A percentile compares a stretch with the other conserved stretches of the same genome.
Evolutionary conservation across 23 red algal genomes (phyloP).

Genomic region (Gracilaria caudata): DNA sequence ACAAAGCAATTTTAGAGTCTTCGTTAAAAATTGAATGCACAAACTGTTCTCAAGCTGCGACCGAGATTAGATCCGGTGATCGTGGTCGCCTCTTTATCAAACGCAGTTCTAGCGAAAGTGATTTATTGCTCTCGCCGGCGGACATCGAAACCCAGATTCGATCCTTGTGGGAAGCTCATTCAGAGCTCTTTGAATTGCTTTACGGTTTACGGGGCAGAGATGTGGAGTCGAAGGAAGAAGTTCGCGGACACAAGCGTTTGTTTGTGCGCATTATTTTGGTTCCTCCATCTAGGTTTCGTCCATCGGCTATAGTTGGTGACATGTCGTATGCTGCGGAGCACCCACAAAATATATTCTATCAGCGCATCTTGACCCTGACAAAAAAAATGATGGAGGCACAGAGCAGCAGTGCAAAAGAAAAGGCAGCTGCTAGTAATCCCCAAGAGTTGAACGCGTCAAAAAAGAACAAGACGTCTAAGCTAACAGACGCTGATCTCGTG

Average conservation of each 20-base stretch:
- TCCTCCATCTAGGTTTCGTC: constrained; percentile 86
- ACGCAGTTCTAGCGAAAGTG: neutral
- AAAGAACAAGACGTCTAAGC: neutral
- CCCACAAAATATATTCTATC: constrained; percentile 87
- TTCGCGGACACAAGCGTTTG: constrained; percentile 36
- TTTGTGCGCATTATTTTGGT: constrained; percentile 80
- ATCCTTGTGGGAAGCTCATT: constrained; percentile 55
- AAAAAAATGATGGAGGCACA: constrained; percentile 31
- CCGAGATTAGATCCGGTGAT: constrained; percentile 5
- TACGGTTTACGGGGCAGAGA: constrained; percentile 54
- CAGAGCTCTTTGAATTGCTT: constrained; percentile 59
- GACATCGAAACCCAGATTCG: constrained; percentile 63
- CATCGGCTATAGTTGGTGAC: constrained; percentile 45
- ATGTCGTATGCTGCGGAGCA: constrained; percentile 77
- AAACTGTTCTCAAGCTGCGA: neutral
- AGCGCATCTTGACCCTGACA: constrained; percentile 60
- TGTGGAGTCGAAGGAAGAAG: neutral
- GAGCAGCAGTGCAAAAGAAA: neutral
- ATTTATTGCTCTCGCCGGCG: constrained; percentile 55
- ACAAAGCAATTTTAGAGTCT: constrained; percentile 16
- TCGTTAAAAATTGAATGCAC: constrained; percentile 4
- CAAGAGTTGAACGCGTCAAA: neutral
- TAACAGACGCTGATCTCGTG: constrained; percentile 2
- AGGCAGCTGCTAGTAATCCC: neutral
- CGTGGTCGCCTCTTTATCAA: constrained; percentile 37